phyloP scores from a whole-genome alignment of 106 monocot species.

The Triglochin maritima region DNA sequence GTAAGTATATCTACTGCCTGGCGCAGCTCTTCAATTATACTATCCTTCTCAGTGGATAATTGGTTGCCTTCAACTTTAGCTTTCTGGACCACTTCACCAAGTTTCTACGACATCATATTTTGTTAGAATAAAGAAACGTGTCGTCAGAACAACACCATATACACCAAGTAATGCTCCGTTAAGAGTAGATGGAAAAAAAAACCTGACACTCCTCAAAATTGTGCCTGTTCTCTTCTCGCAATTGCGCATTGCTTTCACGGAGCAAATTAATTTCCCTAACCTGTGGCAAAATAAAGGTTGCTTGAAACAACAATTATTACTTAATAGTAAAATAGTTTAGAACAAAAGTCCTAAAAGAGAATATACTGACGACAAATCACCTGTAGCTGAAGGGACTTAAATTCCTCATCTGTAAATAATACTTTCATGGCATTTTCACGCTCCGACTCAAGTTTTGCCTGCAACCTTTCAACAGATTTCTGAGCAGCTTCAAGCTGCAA shows the following conservation, averaged over 20 bases:
- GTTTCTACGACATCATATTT: constrained; percentile 34
- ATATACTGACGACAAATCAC: constrained; percentile 9
- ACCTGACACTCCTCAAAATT: constrained; percentile 98
- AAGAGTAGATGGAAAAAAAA: neutral
- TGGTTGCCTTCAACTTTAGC: constrained; percentile 59
- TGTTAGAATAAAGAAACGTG: neutral
- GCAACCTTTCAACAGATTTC: constrained; percentile 58
- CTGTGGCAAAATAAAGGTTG: constrained; percentile 17
- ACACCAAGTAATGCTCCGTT: neutral
- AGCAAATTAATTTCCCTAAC: constrained; percentile 94
- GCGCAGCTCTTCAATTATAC: constrained; percentile 33
- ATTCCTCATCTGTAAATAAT: constrained; percentile 74
- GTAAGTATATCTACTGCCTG: constrained; percentile 43
- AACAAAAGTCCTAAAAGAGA: neutral
- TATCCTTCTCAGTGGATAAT: constrained; percentile 35
- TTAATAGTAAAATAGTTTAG: neutral
- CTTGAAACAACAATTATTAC: neutral
- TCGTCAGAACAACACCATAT: neutral
- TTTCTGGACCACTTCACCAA: constrained; percentile 49
- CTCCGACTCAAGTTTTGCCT: constrained; percentile 47
- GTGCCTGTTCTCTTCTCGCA: constrained; percentile 90
- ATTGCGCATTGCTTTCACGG: constrained; percentile 88
- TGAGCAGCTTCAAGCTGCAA: constrained; percentile 62
- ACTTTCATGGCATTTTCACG: constrained; percentile 37
- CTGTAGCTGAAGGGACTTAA: constrained; percentile 81